A percentile compares a stretch with the other conserved stretches of the same genome.
phyloP scores from a whole-genome alignment of 805 yeast genomes.

The Wickerhamiella nectarea region DNA sequence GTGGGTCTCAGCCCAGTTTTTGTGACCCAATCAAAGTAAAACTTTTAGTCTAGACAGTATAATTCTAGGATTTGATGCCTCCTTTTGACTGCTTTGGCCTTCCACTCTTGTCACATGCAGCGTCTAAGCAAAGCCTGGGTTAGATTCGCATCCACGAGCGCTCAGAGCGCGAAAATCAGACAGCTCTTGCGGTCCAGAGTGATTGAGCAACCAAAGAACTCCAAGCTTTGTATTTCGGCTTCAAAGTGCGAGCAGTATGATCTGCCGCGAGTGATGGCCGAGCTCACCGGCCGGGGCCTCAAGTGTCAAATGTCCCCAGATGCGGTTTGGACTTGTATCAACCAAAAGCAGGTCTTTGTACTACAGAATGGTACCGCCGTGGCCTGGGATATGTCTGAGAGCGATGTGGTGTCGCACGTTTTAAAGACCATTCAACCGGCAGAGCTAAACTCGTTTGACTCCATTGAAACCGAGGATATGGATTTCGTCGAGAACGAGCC shows the following conservation, averaged over 20 bases:
- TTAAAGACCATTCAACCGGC: slow-evolving; percentile 41
- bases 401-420: slow-evolving; percentile 27
- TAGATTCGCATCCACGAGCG: slow-evolving; percentile 7
- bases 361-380: slow-evolving; percentile 68
- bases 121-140: slow-evolving; percentile 2
- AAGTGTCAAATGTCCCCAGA: slow-evolving; percentile 40
- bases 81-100: too few species aligned
- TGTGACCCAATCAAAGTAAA: too few species aligned
- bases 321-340: slow-evolving; percentile 42
- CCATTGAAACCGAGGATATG: slow-evolving; percentile 70
- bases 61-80: too few species aligned
- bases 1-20: too few species aligned
- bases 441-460: slow-evolving; percentile 34
- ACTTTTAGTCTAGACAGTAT: too few species aligned
- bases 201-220: slow-evolving; percentile 10
- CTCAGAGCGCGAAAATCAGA: slow-evolving; percentile 16
- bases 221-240: slow-evolving; percentile 44
- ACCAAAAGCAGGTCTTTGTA: slow-evolving; percentile 45
- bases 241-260: slow-evolving; percentile 65
- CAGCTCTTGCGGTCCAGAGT: slow-evolving; percentile 13
- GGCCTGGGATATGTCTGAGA: slow-evolving; percentile 69
- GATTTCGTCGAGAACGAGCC: slow-evolving; percentile 46
- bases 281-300: slow-evolving; percentile 29
- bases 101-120: too few species aligned
- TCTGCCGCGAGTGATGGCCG: slow-evolving; percentile 33